phyloP scores from a whole-genome alignment of 2,329 filamentous ascomycete genomes.

The Trichoderma semiorbis region DNA sequence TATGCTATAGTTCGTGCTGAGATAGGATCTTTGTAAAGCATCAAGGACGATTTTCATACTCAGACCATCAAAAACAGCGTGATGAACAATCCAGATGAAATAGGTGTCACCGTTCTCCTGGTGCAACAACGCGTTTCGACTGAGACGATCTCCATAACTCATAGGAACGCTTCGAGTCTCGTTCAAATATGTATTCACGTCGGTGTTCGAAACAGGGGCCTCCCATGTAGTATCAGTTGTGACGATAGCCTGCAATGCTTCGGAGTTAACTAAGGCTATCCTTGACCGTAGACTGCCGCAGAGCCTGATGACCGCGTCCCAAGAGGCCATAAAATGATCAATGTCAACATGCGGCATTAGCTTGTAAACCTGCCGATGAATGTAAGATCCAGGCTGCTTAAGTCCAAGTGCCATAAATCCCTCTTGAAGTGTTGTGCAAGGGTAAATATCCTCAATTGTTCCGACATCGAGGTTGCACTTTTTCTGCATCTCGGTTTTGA shows the following conservation, averaged over 20 bases:
- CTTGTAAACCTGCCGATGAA: conserved; percentile 7
- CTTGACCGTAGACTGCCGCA: conserved; percentile 14
- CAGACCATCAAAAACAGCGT: conserved; percentile 9
- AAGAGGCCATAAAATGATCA: conserved; percentile 22
- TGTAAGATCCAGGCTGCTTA: conserved; percentile 11
- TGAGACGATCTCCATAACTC: conserved; percentile 5
- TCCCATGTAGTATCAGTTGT: conserved; percentile 1
- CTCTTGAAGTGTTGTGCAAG: conserved; percentile 12
- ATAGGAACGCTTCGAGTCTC: background rate
- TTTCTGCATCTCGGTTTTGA: background rate
- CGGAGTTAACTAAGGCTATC: conserved; percentile 1
- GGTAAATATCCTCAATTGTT: conserved; percentile 6
- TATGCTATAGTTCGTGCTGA: background rate
- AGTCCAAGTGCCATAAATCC: conserved; percentile 5
- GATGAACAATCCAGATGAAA: conserved; percentile 12
- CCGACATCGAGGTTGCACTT: background rate
- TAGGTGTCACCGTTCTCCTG: background rate
- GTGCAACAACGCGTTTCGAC: background rate
- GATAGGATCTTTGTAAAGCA: background rate
- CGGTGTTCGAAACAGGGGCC: background rate
- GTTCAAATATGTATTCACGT: background rate
- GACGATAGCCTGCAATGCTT: background rate
- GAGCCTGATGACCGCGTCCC: conserved; percentile 19
- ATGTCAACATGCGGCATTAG: background rate
- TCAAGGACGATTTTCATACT: conserved; percentile 9